Base-by-base conservation (phyloP, 2,329 filamentous ascomycete species). In the Exophiala mesophila region DNA sequence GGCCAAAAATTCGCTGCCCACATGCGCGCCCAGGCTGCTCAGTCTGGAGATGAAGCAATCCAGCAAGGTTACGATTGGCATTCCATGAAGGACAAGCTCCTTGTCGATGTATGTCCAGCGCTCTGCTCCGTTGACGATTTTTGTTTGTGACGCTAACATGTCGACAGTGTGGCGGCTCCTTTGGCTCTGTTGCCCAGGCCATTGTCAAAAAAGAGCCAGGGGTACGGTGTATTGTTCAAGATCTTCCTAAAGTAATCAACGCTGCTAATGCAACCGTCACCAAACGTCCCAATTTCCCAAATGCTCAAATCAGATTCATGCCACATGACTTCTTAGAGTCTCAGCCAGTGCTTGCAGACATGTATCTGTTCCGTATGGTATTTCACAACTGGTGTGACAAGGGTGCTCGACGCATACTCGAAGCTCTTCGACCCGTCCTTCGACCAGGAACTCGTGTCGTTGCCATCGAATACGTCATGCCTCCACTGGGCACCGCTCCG, bases 311-410 rank as follows among this genome's bases (percentile, higher is more conserved):
- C n/a, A 40, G 31, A 13, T 47, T 43, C 21, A 29, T 29, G n/a
- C 40, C 31, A 16, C 41, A 80, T 53, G 78, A 82, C 54, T 78
- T 81, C 57, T 64, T 65, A 5, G 68, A 72, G 36, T 77, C 82
- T 57, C 68, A 71, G 1, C 65, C 74, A n/a, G 68, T 30, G 17
- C 62, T 59, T 3, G 78, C 74, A 1, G 76, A 79, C 51, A 69
- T 78, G n/a, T 82, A 80, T 61, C 67, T 74, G 52, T 73, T 80
- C 59, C 72, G 76, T 37, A 74, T 72, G 68, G 78, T 82, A 49
- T 60, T 82, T 8, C 77, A 82, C 57, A 78, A 82, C 61, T 78
- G 77, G 63, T 72, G 75, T 0, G 77, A 77, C 13, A 67, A 67
- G 2, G 73, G 76, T 39, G 69, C 70, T 4, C 55, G 72, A 32